These are phyloP conservation scores for Sphagnurus paluster DNA, from an alignment of 1,284 basidiomycete species.

Conservation along the genomic window DNA sequence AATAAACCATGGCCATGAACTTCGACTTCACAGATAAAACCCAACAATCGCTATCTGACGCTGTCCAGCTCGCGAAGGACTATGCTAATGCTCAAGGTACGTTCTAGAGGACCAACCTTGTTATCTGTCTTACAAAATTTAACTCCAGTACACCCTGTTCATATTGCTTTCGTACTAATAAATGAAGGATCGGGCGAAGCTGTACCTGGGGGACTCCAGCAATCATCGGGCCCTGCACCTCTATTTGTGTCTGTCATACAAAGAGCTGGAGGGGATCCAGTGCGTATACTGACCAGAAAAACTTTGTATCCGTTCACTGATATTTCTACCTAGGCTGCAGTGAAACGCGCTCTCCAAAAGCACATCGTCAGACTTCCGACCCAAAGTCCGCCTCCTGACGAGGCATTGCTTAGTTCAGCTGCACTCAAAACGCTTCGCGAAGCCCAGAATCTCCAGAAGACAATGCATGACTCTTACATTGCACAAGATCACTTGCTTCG, in stretches of 20 bases:
- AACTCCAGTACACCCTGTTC: constrained; percentile 65
- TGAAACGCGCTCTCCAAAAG: constrained; percentile 69
- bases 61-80: constrained; percentile 82
- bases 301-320: constrained; percentile 7
- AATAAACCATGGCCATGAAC: constrained; percentile 49
- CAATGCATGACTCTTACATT: constrained; percentile 91
- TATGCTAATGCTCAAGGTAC: constrained; percentile 77
- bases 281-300: constrained; percentile 43
- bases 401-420: constrained; percentile 64
- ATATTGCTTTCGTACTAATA: constrained; percentile 76
- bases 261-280: constrained; percentile 77
- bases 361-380: constrained; percentile 76
- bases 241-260: constrained; percentile 76
- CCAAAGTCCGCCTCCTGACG: constrained; percentile 85
- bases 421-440: constrained; percentile 74
- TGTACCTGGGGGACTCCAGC: constrained; percentile 29
- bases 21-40: constrained; percentile 84
- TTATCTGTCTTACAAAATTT: constrained; percentile 4
- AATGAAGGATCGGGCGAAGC: constrained; percentile 51
- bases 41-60: constrained; percentile 60
- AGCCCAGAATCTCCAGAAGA: constrained; percentile 81
- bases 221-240: constrained; percentile 18
- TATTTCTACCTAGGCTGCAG: constrained; percentile 37
- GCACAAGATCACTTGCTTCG: constrained; percentile 74
- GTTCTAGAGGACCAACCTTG: constrained; percentile 7